Conservation (phyloP, 2,329 filamentous ascomycete species). For the Clonostachys rosea region DNA sequence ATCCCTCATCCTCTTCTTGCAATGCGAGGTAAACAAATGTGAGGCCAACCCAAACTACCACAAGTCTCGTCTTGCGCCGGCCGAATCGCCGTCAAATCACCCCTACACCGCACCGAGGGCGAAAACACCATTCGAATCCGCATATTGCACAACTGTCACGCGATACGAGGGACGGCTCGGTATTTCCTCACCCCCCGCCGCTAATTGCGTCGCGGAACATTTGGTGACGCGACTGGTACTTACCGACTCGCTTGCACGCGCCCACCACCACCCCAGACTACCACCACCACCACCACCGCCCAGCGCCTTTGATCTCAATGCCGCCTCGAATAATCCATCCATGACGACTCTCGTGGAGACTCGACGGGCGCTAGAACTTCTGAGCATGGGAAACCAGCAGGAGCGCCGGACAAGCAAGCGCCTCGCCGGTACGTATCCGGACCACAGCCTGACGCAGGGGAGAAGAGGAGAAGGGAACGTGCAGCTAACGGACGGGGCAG, state of each 20-base stretch:
- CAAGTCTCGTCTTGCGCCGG: no score
- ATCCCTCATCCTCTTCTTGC: no score
- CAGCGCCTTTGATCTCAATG: slow-evolving; percentile 11
- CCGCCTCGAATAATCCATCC: slow-evolving; percentile 40
- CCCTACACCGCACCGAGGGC: no score
- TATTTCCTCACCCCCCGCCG: background rate
- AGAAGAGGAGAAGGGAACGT: slow-evolving; percentile 1
- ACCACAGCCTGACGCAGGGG: background rate
- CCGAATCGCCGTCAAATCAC: no score
- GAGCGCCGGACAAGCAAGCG: slow-evolving; percentile 61
- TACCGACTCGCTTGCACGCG: background rate
- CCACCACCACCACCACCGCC: slow-evolving; percentile 6
- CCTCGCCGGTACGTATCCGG: slow-evolving; percentile 48
- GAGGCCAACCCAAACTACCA: no score
- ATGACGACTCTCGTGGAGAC: slow-evolving; percentile 67
- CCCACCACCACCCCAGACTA: background rate
- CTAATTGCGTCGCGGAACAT: slow-evolving; percentile 7
- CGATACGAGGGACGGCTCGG: no score
- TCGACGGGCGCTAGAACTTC: slow-evolving; percentile 59
- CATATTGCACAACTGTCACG: no score
- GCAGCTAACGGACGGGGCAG: slow-evolving; percentile 12
- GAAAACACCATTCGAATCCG: no score
- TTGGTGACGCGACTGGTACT: slow-evolving; percentile 3
- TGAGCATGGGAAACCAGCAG: slow-evolving; percentile 65
- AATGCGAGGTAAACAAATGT: no score